These are phyloP conservation scores for Dendrostoma leiphaemia DNA, from an alignment of 2,329 filamentous ascomycete genomes.

Conservation along the genomic window DNA sequence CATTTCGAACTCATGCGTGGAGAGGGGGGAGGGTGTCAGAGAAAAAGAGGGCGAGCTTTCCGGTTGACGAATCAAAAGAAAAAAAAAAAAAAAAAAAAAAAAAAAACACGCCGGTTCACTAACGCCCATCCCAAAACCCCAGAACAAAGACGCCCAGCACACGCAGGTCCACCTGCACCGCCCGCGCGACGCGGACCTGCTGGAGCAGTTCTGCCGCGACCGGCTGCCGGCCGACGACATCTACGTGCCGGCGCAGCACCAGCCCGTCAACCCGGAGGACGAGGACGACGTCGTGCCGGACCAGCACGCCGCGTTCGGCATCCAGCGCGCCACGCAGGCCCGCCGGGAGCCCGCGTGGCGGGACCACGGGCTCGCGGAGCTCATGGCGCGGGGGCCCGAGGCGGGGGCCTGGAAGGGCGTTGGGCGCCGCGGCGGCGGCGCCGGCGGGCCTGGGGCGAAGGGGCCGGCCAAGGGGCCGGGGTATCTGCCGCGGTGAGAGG, in stretches of 20 bases:
- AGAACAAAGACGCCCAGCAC: constrained; percentile 73
- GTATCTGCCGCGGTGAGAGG: constrained; percentile 1
- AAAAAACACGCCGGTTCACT: too few relatives aligned
- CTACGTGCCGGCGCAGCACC: constrained; percentile 75
- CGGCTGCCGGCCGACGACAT: constrained; percentile 74
- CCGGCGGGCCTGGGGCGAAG: constrained; percentile 7
- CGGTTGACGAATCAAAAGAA: too few relatives aligned
- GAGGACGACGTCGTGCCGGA: constrained; percentile 87
- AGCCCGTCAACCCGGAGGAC: constrained; percentile 82
- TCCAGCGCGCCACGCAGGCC: constrained; percentile 74
- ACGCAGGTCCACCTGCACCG: constrained; percentile 75
- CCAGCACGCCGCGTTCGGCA: constrained; percentile 84
- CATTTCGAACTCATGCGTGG: too few relatives aligned
- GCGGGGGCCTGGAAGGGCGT: constrained; percentile 21
- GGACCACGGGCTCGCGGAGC: constrained; percentile 69
- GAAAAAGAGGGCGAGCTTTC: too few relatives aligned
- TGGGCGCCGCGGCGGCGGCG: constrained; percentile 15
- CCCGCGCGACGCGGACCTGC: constrained; percentile 71
- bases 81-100: too few relatives aligned
- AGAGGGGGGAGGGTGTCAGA: too few relatives aligned
- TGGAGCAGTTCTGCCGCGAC: constrained; percentile 74
- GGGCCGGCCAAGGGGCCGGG: constrained; percentile 6
- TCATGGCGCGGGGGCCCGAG: constrained; percentile 64
- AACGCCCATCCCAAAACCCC: constrained; percentile 15
- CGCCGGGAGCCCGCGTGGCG: constrained; percentile 73